Evolutionary conservation across 306 rosid species (phyloP).

Genomic region (Vachellia collinsii): DNA sequence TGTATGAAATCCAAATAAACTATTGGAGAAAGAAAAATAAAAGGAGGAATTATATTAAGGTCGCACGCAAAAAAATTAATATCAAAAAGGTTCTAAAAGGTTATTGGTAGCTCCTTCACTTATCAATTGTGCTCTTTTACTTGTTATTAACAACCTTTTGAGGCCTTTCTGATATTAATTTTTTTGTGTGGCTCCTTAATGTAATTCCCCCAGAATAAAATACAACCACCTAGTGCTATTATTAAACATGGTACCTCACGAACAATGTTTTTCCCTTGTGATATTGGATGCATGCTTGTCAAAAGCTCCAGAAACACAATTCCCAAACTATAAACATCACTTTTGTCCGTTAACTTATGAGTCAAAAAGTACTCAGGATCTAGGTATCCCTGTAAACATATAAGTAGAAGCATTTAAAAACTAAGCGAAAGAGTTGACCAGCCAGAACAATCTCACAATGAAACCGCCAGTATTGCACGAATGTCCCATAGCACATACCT

Average conservation of each 20-base stretch:
- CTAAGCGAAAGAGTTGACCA: background rate
- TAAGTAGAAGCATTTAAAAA: conserved; percentile 5
- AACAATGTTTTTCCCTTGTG: conserved; percentile 79
- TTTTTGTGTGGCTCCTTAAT: no score
- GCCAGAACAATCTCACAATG: conserved; percentile 8
- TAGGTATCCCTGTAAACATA: conserved; percentile 66
- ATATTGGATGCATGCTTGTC: conserved; percentile 69
- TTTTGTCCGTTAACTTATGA: conserved; percentile 76
- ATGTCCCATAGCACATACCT: background rate
- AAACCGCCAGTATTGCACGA: conserved; percentile 2
- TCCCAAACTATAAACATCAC: conserved; percentile 81
- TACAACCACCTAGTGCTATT: background rate
- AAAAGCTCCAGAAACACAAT: conserved; percentile 74
- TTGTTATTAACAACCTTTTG: no score
- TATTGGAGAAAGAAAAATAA: background rate
- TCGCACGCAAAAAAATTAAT: no score
- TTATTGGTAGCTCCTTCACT: no score
- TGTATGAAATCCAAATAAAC: background rate
- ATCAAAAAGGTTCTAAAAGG: no score
- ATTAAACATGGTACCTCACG: conserved; percentile 62
- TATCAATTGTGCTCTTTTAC: no score
- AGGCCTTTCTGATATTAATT: no score
- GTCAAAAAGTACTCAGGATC: conserved; percentile 82
- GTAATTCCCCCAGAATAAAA: no score
- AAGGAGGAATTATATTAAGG: no score